Evolutionary conservation across 2,329 filamentous ascomycete species (phyloP).

Genomic region (Penicillium sp.): DNA sequence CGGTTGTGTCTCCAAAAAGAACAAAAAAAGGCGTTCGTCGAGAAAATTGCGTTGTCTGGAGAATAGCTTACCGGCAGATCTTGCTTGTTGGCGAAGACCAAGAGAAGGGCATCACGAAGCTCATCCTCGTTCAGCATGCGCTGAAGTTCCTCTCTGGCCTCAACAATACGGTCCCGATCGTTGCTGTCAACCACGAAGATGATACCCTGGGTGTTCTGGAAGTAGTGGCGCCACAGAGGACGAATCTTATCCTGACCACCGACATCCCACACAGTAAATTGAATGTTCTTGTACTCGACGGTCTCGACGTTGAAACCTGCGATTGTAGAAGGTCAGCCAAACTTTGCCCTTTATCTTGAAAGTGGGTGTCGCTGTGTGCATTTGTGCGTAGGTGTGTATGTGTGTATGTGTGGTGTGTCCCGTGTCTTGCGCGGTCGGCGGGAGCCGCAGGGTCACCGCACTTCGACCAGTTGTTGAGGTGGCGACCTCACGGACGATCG

Average conservation of each 20-base stretch:
- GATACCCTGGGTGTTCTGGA: slow-evolving; percentile 99
- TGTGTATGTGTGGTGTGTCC: not conserved
- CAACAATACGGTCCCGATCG: slow-evolving; percentile 96
- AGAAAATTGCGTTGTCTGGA: not conserved
- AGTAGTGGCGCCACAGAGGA: slow-evolving; percentile 99
- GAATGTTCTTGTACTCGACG: slow-evolving; percentile 99
- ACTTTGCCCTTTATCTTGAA: not conserved
- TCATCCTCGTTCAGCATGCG: slow-evolving; percentile 99
- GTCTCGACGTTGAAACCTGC: slow-evolving; percentile 99
- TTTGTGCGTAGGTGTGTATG: not conserved
- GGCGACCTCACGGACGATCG: too few relatives aligned
- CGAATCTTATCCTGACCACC: slow-evolving; percentile 99
- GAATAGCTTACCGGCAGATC: slow-evolving; percentile 82
- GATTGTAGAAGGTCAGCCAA: slow-evolving; percentile 11
- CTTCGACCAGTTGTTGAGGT: not conserved
- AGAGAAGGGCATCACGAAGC: slow-evolving; percentile 92
- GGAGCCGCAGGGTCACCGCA: not conserved
- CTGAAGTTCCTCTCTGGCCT: slow-evolving; percentile 94
- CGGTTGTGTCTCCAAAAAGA: not conserved
- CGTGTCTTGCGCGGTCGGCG: not conserved
- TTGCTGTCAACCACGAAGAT: slow-evolving; percentile 99
- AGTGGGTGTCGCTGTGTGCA: too few relatives aligned
- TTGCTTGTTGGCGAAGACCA: slow-evolving; percentile 99
- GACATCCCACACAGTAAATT: slow-evolving; percentile 99
- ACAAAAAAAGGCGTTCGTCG: not conserved